phyloP scores from a whole-genome alignment of 345 rosid genomes.

The Bruguiera sexangula region DNA sequence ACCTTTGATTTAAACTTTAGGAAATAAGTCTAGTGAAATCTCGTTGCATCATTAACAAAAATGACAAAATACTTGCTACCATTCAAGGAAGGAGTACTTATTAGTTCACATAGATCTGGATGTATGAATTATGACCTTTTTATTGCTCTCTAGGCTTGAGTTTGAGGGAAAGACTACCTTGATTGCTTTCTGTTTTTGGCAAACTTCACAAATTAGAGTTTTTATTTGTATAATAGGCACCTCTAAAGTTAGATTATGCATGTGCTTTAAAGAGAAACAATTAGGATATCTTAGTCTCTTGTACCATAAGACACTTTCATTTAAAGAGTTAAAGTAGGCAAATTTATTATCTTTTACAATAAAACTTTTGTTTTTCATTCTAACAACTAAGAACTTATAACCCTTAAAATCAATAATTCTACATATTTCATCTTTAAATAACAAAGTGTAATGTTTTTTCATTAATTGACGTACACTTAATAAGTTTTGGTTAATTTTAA shows the following conservation, averaged over 20 bases:
- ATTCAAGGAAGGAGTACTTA: not conserved
- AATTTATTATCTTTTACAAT: accelerated
- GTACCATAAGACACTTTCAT: not conserved
- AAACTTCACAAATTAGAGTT: not conserved
- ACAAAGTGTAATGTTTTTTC: too few relatives aligned
- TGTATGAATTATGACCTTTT: not conserved
- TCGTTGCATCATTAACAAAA: not conserved
- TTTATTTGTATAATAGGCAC: not conserved
- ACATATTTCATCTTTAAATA: too few relatives aligned
- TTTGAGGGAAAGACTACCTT: not conserved
- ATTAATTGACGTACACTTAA: not conserved
- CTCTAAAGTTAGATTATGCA: not conserved
- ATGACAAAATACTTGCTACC: not conserved
- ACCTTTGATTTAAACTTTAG: not conserved
- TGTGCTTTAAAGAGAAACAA: not conserved
- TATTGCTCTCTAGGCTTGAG: not conserved
- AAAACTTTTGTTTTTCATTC: not conserved
- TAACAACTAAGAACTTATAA: not conserved
- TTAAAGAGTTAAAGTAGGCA: not conserved
- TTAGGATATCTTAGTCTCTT: not conserved
- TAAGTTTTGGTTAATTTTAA: not conserved
- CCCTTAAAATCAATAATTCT: not conserved
- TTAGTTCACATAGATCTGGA: not conserved
- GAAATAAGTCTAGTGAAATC: not conserved
- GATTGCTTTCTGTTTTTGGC: not conserved